Evolutionary conservation across 2,329 filamentous ascomycete species (phyloP).

Genomic region (Exophiala alcalophila): DNA sequence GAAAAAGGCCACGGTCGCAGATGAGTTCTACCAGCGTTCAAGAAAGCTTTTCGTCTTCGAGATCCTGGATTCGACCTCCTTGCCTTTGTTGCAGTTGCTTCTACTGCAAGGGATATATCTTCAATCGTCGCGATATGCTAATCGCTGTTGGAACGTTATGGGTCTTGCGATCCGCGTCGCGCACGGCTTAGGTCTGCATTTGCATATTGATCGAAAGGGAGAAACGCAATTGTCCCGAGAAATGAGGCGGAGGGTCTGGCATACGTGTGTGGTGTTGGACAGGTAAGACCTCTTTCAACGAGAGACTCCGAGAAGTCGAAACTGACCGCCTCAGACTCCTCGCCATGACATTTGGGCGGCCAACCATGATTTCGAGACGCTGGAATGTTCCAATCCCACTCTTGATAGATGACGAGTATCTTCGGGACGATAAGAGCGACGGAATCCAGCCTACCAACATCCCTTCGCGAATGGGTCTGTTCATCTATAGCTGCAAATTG

Average conservation of each 20-base stretch:
- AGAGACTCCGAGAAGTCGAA: neutral
- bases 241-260: constrained; percentile 33
- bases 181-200: constrained; percentile 47
- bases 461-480: too few relatives aligned
- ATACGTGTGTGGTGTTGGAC: constrained; percentile 39
- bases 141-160: constrained; percentile 52
- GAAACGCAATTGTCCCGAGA: constrained; percentile 29
- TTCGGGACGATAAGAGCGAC: too few relatives aligned
- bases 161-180: constrained; percentile 48
- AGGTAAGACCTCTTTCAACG: constrained; percentile 4
- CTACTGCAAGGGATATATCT: constrained; percentile 50
- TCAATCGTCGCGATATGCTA: constrained; percentile 48
- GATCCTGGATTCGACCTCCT: constrained; percentile 40
- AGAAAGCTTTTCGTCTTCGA: constrained; percentile 44
- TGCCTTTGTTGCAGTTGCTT: constrained; percentile 48
- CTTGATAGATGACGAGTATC: too few relatives aligned
- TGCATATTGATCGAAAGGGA: constrained; percentile 8
- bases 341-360: too few relatives aligned
- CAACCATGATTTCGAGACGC: too few relatives aligned
- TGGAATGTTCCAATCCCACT: too few relatives aligned
- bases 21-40: constrained; percentile 45
- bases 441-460: too few relatives aligned
- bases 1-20: constrained; percentile 42
- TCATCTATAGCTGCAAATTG: too few relatives aligned
- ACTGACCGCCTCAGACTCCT: too few relatives aligned